These are phyloP conservation scores for Zizania latifolia DNA, from an alignment of 176 grass and related monocot genomes.

Conservation along the genomic window DNA sequence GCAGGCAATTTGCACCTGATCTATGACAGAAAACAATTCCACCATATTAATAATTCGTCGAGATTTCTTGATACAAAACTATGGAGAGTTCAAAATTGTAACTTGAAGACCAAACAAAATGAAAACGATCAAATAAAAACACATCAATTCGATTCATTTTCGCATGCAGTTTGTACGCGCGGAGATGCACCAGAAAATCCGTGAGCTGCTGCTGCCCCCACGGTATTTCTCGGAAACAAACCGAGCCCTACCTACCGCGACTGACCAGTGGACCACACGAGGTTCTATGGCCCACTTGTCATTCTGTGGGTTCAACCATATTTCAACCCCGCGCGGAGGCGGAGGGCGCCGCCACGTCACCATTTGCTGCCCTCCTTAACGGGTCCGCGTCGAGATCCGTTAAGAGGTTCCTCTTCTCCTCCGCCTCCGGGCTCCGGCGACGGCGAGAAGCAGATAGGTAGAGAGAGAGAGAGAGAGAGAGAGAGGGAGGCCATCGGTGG, in stretches of 20 bases:
- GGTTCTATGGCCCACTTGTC: background rate
- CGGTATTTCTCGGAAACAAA: background rate
- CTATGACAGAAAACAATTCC: too few relatives aligned
- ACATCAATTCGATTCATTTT: too few relatives aligned
- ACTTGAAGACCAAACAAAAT: too few relatives aligned
- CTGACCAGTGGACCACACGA: background rate
- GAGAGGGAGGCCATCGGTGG: background rate
- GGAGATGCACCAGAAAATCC: too few relatives aligned
- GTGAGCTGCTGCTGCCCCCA: background rate
- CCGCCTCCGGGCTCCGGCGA: background rate
- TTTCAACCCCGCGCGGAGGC: background rate
- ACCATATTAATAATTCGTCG: too few relatives aligned
- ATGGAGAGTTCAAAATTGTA: too few relatives aligned
- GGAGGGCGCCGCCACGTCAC: constrained; percentile 23
- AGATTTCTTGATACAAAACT: too few relatives aligned
- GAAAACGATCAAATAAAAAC: too few relatives aligned
- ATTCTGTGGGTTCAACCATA: background rate
- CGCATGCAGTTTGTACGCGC: too few relatives aligned
- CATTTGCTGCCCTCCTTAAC: constrained; percentile 11
- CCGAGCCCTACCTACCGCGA: background rate
- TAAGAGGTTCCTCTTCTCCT: background rate
- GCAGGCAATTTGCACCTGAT: too few relatives aligned
- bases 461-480: background rate
- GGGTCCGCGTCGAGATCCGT: constrained; percentile 6
- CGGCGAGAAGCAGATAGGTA: too few relatives aligned